Conservation (phyloP, 768 basidiomycete genomes). For the Lentinula lateritia region DNA sequence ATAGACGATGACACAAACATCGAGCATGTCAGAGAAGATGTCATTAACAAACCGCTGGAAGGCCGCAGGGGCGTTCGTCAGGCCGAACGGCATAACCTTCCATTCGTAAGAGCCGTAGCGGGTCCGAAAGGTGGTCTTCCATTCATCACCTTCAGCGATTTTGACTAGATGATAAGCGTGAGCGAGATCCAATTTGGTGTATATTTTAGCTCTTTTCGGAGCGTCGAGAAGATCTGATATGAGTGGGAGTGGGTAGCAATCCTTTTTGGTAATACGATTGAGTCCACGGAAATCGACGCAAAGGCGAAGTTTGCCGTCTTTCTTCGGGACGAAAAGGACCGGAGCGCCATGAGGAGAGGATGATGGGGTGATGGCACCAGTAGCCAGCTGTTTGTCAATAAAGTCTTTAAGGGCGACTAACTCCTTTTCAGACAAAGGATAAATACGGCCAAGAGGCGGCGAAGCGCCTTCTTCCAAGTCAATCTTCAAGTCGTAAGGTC, state of each 20-base stretch:
- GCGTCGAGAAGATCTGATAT: neutral
- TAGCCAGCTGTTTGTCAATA: constrained; percentile 27
- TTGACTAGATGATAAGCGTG: constrained; percentile 30
- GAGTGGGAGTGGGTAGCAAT: constrained; percentile 28
- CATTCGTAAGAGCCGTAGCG: constrained; percentile 31
- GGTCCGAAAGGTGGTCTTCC: constrained; percentile 35
- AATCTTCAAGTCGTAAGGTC: neutral
- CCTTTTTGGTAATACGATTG: constrained; percentile 28
- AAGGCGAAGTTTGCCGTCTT: constrained; percentile 15
- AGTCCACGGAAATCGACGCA: constrained; percentile 18
- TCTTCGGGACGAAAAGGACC: constrained; percentile 21
- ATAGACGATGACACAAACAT: constrained; percentile 28
- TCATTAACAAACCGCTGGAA: constrained; percentile 39
- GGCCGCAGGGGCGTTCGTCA: constrained; percentile 27
- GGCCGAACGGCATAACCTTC: constrained; percentile 32
- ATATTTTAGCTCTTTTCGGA: constrained; percentile 13
- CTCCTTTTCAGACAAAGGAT: constrained; percentile 20
- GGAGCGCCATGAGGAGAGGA: constrained; percentile 24
- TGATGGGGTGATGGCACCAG: constrained; percentile 29
- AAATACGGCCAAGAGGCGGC: neutral
- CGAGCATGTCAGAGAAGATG: constrained; percentile 26
- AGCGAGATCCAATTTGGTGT: constrained; percentile 30
- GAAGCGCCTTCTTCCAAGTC: neutral
- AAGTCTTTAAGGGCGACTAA: constrained; percentile 26
- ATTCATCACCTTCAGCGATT: constrained; percentile 34